These are phyloP conservation scores for Zygoascus sp. DNA, from an alignment of 1,139 yeast species.

Conservation along the genomic window DNA sequence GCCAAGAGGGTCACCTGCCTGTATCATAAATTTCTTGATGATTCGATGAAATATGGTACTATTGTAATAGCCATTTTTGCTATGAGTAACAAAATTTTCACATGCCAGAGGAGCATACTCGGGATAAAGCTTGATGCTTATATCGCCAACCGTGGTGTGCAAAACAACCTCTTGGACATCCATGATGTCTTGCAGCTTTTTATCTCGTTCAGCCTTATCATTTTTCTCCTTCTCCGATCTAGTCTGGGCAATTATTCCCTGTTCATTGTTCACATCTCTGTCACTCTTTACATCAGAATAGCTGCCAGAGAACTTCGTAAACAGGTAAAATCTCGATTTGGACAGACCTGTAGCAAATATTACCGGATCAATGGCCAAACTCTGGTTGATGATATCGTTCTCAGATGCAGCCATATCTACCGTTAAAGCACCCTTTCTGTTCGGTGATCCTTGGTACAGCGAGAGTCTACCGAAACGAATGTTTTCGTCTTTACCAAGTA, in stretches of 20 bases:
- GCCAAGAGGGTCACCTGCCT: constrained; percentile 51
- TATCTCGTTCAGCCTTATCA: constrained; percentile 14
- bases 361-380: constrained; percentile 35
- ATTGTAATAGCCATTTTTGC: constrained; percentile 41
- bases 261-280: constrained; percentile 19
- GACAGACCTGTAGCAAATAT: constrained; percentile 37
- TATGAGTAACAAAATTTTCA: constrained; percentile 42
- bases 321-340: constrained; percentile 36
- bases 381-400: constrained; percentile 38
- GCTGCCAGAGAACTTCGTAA: constrained; percentile 28
- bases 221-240: constrained; percentile 15
- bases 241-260: constrained; percentile 14
- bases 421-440: constrained; percentile 26
- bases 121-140: constrained; percentile 38
- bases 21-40: constrained; percentile 48
- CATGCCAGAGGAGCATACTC: constrained; percentile 42
- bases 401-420: constrained; percentile 40
- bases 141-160: constrained; percentile 48
- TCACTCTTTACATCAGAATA: constrained; percentile 21
- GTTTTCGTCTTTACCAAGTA: constrained; percentile 38
- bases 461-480: constrained; percentile 31
- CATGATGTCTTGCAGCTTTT: constrained; percentile 1
- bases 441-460: constrained; percentile 32
- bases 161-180: constrained; percentile 26
- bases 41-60: constrained; percentile 45